Conservation (phyloP, 2,329 filamentous ascomycete species). For the Plenodomus tracheiphilus region DNA sequence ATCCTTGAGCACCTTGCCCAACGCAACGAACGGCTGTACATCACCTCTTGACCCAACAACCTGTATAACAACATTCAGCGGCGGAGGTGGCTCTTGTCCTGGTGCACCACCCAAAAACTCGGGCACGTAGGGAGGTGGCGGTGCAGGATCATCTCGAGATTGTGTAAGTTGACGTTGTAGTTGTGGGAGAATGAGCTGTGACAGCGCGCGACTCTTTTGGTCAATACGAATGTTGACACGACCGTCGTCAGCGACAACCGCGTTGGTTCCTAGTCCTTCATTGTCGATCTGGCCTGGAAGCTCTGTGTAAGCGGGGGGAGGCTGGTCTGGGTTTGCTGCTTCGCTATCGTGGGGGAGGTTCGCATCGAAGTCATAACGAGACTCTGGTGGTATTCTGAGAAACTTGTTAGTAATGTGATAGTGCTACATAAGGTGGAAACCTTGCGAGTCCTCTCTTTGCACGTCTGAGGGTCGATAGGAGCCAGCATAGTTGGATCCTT, state of each 20-base stretch:
- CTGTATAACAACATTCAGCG: conserved; percentile 54
- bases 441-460: conserved; percentile 2
- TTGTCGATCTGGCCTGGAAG: conserved; percentile 47
- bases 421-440: neutral
- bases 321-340: conserved; percentile 18
- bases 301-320: conserved; percentile 48
- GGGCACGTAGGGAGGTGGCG: conserved; percentile 72
- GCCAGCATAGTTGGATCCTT: conserved; percentile 31
- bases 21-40: conserved; percentile 55
- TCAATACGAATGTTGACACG: conserved; percentile 48
- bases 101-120: conserved; percentile 70
- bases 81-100: conserved; percentile 57
- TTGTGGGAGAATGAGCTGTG: conserved; percentile 43
- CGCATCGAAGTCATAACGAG: conserved; percentile 18
- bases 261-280: conserved; percentile 50
- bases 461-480: conserved; percentile 30
- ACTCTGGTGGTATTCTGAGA: conserved; percentile 13
- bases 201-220: conserved; percentile 41
- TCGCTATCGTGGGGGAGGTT: conserved; percentile 18
- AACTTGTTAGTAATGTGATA: conserved; percentile 10
- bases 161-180: conserved; percentile 43
- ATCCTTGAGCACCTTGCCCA: conserved; percentile 54
- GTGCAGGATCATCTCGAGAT: conserved; percentile 55
- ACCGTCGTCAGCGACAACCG: conserved; percentile 44
- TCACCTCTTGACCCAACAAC: conserved; percentile 55